Evolutionary conservation across 352 stramenopile species (phyloP).

Genomic region (Phytophthora megakarya): DNA sequence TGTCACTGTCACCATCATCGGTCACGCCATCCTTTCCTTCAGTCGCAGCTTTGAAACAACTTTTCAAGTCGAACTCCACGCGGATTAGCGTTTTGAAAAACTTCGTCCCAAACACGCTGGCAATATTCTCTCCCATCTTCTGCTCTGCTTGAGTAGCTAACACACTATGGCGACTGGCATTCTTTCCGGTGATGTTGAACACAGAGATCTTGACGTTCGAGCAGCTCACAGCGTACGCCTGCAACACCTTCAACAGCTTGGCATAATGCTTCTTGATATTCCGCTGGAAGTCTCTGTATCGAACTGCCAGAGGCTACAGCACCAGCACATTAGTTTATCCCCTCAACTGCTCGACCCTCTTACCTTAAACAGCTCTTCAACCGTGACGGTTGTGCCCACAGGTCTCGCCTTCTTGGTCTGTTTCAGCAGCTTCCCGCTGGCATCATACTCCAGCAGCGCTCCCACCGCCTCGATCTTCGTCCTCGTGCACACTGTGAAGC

Average conservation of each 20-base stretch:
- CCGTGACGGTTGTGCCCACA: constrained; percentile 93
- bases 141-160: constrained; percentile 72
- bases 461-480: constrained; percentile 77
- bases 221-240: constrained; percentile 76
- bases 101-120: constrained; percentile 91
- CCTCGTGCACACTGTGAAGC: constrained; percentile 90
- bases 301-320: constrained; percentile 86
- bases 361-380: constrained; percentile 92
- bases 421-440: constrained; percentile 62
- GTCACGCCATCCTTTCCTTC: constrained; percentile 20
- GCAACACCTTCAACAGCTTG: constrained; percentile 92
- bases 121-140: constrained; percentile 84
- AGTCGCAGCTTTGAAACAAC: constrained; percentile 18
- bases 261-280: constrained; percentile 94
- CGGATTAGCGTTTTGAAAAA: constrained; percentile 84
- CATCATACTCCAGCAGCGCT: constrained; percentile 83
- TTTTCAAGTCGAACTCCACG: constrained; percentile 75
- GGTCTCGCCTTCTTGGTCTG: constrained; percentile 65
- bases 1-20: constrained; percentile 25
- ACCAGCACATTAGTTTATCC: not conserved
- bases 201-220: constrained; percentile 63
- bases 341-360: not conserved
- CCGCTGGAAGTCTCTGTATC: constrained; percentile 92
- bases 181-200: constrained; percentile 61
- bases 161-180: constrained; percentile 52